Evolutionary conservation across 208 protist species (phyloP), one percentile per base, ranked within the genome.

Genomic region (Tetramitus jugosus): DNA sequence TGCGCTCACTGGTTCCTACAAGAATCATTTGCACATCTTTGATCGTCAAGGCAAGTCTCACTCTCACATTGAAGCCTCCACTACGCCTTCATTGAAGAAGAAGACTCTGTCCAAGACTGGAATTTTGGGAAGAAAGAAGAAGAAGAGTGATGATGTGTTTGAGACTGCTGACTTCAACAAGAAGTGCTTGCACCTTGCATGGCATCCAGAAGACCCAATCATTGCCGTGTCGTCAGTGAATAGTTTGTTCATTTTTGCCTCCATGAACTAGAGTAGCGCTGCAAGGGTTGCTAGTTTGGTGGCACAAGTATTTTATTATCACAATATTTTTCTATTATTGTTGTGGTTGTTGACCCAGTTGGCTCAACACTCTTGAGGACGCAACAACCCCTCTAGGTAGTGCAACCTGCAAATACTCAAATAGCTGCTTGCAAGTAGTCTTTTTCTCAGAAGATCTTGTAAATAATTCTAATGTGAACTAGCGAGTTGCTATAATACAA

Each of bases 1-100:
- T 29, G 67, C 78, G 45, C 26, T 93, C 7, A 94, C 89, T 10
- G 92, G 92, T 20, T 89, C 83, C 29, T 95, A 95, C 80, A 77
- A 88, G 78, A 91, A 93, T 76, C 71, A 85, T 61, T 91, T 95
- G 77, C 82, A 92, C 82, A 83, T 93, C n/a, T 92, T 90, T 84
- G 90, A 95, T 65, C 42, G 60, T 29, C 78, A 87, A n/a, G 78
- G 82, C 56, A 75, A 45, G 20, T 52, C 53, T 45, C 88, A 90
- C 61, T 64, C 81, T 31, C 77, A 76, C 39, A 52, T 93, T 23
- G 86, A 93, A 79, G 89, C 90, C 3, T 76, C 82, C 0, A 84
- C 76, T 46, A 77, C 62, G 29, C 71, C 60, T 14, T n/a, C 79
- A 33, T 67, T 76, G 40, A 89, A 85, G 80, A 85, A 84, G 56